phyloP scores from a whole-genome alignment of 768 basidiomycete genomes.

The Lentinula sp. region DNA sequence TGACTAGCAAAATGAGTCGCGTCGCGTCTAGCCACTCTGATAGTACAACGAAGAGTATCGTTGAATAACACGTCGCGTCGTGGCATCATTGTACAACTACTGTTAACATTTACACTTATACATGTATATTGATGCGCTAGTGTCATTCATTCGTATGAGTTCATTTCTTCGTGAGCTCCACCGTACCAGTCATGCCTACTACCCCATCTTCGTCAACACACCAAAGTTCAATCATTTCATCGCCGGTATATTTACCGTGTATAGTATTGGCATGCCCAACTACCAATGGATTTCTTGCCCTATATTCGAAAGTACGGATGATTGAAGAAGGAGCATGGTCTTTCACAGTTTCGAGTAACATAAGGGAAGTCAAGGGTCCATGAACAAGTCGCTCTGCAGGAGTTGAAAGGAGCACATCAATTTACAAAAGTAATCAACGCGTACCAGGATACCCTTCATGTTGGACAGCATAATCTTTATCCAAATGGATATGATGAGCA shows the following conservation, averaged over 20 bases:
- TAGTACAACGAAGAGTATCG: no score
- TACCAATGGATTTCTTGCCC: constrained; percentile 47
- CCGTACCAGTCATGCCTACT: constrained; percentile 45
- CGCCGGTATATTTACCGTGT: constrained; percentile 25
- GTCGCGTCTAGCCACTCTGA: no score
- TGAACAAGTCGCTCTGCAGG: constrained; percentile 73
- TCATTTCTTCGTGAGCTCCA: constrained; percentile 15
- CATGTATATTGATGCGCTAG: not conserved
- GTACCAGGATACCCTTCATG: constrained; percentile 70
- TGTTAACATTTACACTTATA: no score
- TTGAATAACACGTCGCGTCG: no score
- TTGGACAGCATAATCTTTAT: constrained; percentile 61
- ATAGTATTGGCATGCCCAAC: constrained; percentile 33
- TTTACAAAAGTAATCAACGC: not conserved
- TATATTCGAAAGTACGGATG: constrained; percentile 52
- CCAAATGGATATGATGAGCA: constrained; percentile 79
- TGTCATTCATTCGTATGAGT: no score
- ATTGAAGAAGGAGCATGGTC: constrained; percentile 41
- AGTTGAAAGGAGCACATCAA: constrained; percentile 2
- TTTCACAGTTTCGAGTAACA: constrained; percentile 61
- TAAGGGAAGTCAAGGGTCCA: constrained; percentile 74
- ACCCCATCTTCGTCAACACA: constrained; percentile 26
- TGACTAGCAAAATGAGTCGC: not conserved
- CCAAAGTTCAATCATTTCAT: constrained; percentile 29
- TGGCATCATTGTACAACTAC: no score